These are phyloP conservation scores for Apodospora peruviana DNA, from an alignment of 495 filamentous ascomycete genomes.

Conservation along the genomic window DNA sequence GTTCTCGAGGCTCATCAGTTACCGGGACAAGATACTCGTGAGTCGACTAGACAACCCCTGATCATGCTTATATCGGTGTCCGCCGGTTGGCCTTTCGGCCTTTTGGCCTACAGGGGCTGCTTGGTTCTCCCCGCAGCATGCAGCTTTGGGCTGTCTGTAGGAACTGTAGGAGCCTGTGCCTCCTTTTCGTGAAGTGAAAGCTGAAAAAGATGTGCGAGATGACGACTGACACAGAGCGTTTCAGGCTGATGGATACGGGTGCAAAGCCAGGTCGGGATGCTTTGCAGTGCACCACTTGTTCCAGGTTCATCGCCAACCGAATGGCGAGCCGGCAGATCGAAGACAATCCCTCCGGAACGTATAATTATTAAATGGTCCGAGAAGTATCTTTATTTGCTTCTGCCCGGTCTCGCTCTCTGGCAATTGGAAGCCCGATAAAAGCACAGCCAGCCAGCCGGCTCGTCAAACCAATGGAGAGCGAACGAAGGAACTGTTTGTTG, in stretches of 20 bases:
- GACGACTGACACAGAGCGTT: not conserved
- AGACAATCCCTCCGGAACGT: conserved; percentile 3
- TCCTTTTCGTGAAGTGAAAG: not conserved
- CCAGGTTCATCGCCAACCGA: not conserved
- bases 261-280: not conserved
- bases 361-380: too few relatives aligned
- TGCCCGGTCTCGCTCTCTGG: too few relatives aligned
- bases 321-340: not conserved
- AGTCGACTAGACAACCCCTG: not conserved
- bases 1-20: conserved; percentile 2
- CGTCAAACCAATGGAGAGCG: too few relatives aligned
- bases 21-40: not conserved
- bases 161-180: not conserved
- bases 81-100: not conserved
- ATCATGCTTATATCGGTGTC: not conserved
- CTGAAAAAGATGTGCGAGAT: not conserved
- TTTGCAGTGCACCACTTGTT: too few relatives aligned
- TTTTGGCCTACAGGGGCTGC: not conserved
- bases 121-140: not conserved
- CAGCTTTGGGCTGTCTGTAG: not conserved
- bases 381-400: too few relatives aligned
- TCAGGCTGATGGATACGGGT: not conserved
- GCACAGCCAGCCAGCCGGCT: too few relatives aligned
- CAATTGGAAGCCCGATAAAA: too few relatives aligned
- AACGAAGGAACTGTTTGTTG: too few relatives aligned